Percentiles rank a stretch among this genome's conserved stretches.
These are phyloP conservation scores for Alternaria postmessia DNA, from an alignment of 2,329 filamentous ascomycete species.

Conservation along the genomic window DNA sequence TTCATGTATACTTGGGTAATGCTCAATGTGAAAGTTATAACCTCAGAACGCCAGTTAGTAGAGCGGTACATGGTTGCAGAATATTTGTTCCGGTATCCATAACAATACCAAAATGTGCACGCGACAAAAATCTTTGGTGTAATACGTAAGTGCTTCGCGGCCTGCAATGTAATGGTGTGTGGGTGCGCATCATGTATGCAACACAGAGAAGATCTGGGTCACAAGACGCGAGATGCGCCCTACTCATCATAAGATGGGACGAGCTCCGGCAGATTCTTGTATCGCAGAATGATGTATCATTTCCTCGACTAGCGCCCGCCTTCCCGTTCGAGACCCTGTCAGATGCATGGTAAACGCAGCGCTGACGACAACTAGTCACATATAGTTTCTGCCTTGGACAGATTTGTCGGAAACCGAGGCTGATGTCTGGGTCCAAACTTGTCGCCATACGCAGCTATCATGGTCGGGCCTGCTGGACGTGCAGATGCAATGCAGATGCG, in stretches of 20 bases:
- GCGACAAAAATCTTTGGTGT: neutral
- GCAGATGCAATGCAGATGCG: slow-evolving; percentile 22
- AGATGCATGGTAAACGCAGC: slow-evolving; percentile 25
- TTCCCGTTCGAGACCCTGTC: slow-evolving; percentile 9
- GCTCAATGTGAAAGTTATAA: neutral
- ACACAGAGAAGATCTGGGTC: neutral
- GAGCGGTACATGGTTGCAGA: neutral
- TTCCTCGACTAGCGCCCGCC: neutral
- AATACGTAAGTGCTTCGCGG: neutral
- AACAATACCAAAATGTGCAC: neutral
- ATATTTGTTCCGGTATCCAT: neutral
- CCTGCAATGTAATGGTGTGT: neutral
- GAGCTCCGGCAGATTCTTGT: neutral
- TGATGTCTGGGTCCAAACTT: slow-evolving; percentile 20
- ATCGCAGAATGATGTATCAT: slow-evolving; percentile 2
- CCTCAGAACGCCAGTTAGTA: neutral
- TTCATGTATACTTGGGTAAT: neutral
- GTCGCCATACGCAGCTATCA: slow-evolving; percentile 21
- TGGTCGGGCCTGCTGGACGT: slow-evolving; percentile 22
- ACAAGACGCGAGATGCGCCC: slow-evolving; percentile 4
- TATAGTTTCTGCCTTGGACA: slow-evolving; percentile 29
- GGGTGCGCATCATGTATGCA: neutral
- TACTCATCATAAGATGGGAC: neutral
- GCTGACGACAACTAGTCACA: slow-evolving; percentile 33
- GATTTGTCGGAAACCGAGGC: slow-evolving; percentile 25